Evolutionary conservation across 2,329 filamentous ascomycete genomes (phyloP), one percentile per base, ranked within the genome.

Genomic region (Bimuria novae-zelandiae): DNA sequence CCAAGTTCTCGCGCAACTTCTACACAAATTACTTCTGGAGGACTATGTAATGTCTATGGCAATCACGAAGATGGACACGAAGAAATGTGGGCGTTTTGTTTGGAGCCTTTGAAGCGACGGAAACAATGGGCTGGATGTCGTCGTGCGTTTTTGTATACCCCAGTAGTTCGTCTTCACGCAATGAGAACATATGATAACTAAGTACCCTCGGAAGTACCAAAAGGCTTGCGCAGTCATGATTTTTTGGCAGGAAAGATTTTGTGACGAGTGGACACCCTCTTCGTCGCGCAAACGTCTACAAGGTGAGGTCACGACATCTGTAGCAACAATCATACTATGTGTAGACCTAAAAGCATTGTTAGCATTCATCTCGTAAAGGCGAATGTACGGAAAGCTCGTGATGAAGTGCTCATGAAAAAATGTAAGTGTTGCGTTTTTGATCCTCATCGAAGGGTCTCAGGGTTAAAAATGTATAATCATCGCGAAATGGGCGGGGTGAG

Each of bases 21-120:
- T 96, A 97, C 68, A 90, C 92, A 19, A 95, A 96, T 67, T 96
- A 96, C 73, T 95, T 97, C 70, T 99, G 94, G 94, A 83, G 91
- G 67, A 93, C 87, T 25, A 80, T 97, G 72, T 95, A 61, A 54
- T 12, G 1, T 21, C 5, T 32, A 25, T 16, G 16, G 1, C 6
- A 7, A n/a, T 11, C 6, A 22, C n/a, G 23, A 17, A 11, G 12
- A 29, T 29, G 39, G 19, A 10, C n/a, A 21, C 11, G 25, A 21
- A 30, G 40, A 10, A 16, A 11, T 44, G 17, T 30, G 4, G 27
- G 41, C 16, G 41, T 44, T 44, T 7, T 17, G 14, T 33, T n/a
- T 42, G 23, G 25, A 10, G 7, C 22, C 7, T 17, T 43, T 43
- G 12, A 17, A 3, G 25, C 21, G 11, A 17, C 12, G 8, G 21